Evolutionary conservation across 768 basidiomycete species (phyloP).

Genomic region (Boletales sp.): DNA sequence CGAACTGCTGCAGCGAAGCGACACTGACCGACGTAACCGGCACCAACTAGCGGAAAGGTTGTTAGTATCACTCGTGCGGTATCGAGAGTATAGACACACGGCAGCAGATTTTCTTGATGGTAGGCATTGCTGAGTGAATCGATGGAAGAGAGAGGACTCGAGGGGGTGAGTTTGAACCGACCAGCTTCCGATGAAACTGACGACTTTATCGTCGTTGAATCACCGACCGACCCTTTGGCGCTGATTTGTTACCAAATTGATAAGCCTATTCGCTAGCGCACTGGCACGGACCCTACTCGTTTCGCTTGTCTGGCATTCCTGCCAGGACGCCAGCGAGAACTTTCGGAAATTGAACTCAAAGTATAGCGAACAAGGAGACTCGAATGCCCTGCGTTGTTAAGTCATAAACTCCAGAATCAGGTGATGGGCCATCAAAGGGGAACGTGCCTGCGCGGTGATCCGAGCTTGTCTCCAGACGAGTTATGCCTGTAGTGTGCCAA

Average conservation of each 20-base stretch:
- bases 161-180: background rate
- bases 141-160: background rate
- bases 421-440: too few relatives aligned
- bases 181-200: too few relatives aligned
- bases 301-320: too few relatives aligned
- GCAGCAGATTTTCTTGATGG: constrained; percentile 83
- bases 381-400: too few relatives aligned
- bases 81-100: constrained; percentile 50
- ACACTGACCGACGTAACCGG: constrained; percentile 86
- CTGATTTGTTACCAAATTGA: background rate
- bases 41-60: constrained; percentile 54
- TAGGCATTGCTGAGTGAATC: constrained; percentile 28
- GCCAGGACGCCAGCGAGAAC: too few relatives aligned
- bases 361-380: too few relatives aligned
- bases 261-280: background rate
- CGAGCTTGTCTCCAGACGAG: too few relatives aligned
- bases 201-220: background rate
- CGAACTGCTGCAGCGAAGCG: background rate
- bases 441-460: too few relatives aligned
- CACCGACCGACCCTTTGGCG: background rate
- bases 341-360: too few relatives aligned
- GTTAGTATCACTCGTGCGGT: constrained; percentile 4
- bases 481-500: too few relatives aligned
- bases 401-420: too few relatives aligned
- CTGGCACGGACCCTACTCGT: too few relatives aligned